Conservation (phyloP, 2,329 filamentous ascomycete species). For the Aschersonia sp. region DNA sequence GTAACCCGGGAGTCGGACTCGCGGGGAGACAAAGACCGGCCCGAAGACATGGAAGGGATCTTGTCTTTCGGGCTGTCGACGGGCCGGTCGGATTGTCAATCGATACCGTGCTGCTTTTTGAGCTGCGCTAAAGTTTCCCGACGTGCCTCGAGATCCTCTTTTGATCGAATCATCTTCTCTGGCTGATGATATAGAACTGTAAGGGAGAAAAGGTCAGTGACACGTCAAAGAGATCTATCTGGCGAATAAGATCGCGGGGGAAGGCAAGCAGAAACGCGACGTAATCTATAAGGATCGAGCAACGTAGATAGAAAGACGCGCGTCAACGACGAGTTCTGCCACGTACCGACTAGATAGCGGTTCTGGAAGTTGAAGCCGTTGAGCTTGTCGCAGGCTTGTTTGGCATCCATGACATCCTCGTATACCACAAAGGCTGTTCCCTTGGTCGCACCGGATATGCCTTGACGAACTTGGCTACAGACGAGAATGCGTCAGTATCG, state of each 20-base stretch:
- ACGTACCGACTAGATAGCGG: conserved; percentile 89
- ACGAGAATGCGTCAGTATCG: conserved; percentile 1
- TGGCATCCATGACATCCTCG: conserved; percentile 98
- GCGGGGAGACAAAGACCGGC: conserved; percentile 41
- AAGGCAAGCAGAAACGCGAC: neutral
- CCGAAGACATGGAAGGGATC: conserved; percentile 36
- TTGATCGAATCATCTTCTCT: conserved; percentile 62
- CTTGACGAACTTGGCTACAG: conserved; percentile 87
- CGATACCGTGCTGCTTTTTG: conserved; percentile 96
- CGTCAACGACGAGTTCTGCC: conserved; percentile 3
- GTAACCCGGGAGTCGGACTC: conserved; percentile 23
- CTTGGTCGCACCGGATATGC: conserved; percentile 93
- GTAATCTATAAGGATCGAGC: neutral
- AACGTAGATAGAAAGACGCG: neutral
- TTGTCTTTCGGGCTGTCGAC: conserved; percentile 32
- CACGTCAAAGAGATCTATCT: neutral
- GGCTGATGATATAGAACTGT: conserved; percentile 50
- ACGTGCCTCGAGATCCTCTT: conserved; percentile 85
- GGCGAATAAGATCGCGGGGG: neutral
- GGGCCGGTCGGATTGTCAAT: conserved; percentile 77
- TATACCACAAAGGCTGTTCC: conserved; percentile 98
- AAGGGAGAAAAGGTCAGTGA: neutral
- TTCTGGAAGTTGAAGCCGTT: conserved; percentile 99
- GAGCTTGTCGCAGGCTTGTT: conserved; percentile 97
- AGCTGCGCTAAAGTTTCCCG: conserved; percentile 96